A percentile compares a stretch with the other conserved stretches of the same genome.
Evolutionary conservation across 371 early-diverging fungal species (phyloP).

Genomic region (Parasitella parasitica): DNA sequence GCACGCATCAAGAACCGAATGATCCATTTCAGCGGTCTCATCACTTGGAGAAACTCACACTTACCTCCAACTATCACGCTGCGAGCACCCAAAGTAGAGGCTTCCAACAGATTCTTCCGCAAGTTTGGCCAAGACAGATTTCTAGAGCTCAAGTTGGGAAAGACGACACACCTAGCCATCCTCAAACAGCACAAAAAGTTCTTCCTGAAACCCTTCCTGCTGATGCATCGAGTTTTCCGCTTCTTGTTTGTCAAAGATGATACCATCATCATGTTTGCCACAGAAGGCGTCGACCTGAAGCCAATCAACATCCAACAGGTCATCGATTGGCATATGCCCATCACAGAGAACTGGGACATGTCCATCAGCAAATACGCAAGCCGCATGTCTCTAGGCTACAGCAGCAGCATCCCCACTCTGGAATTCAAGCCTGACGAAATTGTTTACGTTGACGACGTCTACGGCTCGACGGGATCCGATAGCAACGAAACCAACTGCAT

Average conservation of each 20-base stretch:
- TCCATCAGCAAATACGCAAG: slow-evolving; percentile 44
- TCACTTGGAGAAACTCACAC: background rate
- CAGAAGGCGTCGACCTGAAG: slow-evolving; percentile 35
- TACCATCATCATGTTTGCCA: slow-evolving; percentile 38
- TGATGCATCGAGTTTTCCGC: slow-evolving; percentile 37
- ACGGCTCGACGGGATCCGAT: slow-evolving; percentile 8
- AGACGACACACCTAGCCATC: slow-evolving; percentile 7
- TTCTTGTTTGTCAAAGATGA: slow-evolving; percentile 46
- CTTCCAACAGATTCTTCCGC: slow-evolving; percentile 46
- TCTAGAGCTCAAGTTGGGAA: slow-evolving; percentile 32
- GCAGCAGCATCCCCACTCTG: slow-evolving; percentile 43
- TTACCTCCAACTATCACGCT: slow-evolving; percentile 19
- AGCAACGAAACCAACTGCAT: slow-evolving; percentile 31
- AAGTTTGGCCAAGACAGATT: slow-evolving; percentile 45
- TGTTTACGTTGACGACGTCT: slow-evolving; percentile 32
- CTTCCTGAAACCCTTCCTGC: slow-evolving; percentile 33
- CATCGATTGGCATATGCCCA: slow-evolving; percentile 50
- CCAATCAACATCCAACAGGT: slow-evolving; percentile 33
- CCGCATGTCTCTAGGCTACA: slow-evolving; percentile 48
- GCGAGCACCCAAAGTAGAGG: slow-evolving; percentile 28
- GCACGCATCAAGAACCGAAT: slow-evolving; percentile 15
- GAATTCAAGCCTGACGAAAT: slow-evolving; percentile 37
- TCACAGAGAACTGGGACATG: slow-evolving; percentile 42
- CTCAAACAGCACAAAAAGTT: slow-evolving; percentile 11
- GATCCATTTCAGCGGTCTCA: slow-evolving; percentile 31